These are phyloP conservation scores for Brettanomyces sp. DNA, from an alignment of 805 yeast species.

Conservation along the genomic window DNA sequence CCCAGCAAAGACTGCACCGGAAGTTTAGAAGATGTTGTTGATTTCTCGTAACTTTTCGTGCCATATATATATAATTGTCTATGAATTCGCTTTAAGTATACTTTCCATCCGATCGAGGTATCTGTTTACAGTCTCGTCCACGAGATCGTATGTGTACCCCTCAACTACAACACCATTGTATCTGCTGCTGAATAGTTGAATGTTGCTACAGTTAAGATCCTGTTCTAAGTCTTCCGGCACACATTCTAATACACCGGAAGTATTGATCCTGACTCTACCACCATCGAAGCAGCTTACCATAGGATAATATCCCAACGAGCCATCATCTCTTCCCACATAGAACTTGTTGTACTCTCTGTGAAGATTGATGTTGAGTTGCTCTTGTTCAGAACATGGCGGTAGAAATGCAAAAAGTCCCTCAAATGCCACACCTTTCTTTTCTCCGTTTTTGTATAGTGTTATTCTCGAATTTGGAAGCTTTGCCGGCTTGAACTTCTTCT, in stretches of 20 bases:
- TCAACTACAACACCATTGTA: constrained; percentile 68
- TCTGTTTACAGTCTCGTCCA: constrained; percentile 74
- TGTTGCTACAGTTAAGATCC: constrained; percentile 16
- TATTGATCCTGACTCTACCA: constrained; percentile 64
- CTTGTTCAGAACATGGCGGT: constrained; percentile 64
- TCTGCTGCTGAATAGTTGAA: constrained; percentile 47
- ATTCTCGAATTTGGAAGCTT: constrained; percentile 49
- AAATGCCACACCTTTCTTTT: constrained; percentile 53
- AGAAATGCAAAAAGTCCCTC: constrained; percentile 62
- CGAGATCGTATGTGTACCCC: constrained; percentile 71
- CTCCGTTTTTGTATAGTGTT: constrained; percentile 71
- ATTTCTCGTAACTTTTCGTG: constrained; percentile 5
- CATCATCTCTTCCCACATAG: constrained; percentile 54
- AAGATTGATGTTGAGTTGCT: constrained; percentile 21
- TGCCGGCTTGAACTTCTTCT: constrained; percentile 37
- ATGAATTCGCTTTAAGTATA: not conserved
- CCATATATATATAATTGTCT: not conserved
- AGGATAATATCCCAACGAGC: constrained; percentile 84
- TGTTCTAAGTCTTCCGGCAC: constrained; percentile 29
- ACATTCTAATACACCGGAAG: constrained; percentile 54
- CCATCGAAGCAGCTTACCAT: constrained; percentile 74
- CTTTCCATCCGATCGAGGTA: constrained; percentile 31
- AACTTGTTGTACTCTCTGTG: constrained; percentile 5
- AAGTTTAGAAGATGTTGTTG: constrained; percentile 8
- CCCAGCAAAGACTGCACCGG: constrained; percentile 22